phyloP scores from a whole-genome alignment of 305 asterid genomes.

The Fraxinus albicans region DNA sequence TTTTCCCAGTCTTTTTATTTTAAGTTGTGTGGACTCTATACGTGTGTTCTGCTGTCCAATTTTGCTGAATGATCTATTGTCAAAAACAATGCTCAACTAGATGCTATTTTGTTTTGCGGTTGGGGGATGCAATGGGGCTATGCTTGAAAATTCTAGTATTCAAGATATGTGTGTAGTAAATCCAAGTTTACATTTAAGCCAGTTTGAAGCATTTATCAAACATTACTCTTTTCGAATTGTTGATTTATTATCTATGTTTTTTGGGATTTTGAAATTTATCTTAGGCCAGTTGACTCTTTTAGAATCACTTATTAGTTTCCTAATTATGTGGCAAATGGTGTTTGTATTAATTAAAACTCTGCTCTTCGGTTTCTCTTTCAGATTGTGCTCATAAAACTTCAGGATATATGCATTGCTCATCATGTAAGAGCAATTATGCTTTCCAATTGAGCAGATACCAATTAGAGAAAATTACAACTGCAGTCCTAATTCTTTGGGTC shows the following conservation, averaged over 20 bases:
- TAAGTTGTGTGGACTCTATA: not conserved
- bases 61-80: not conserved
- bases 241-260: constrained; percentile 17
- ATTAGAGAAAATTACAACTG: not conserved
- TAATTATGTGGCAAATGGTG: constrained; percentile 7
- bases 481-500: not conserved
- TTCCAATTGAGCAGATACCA: constrained; percentile 5
- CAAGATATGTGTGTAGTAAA: not conserved
- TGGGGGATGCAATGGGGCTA: not conserved
- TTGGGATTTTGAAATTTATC: constrained; percentile 7
- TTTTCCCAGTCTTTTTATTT: constrained; percentile 16
- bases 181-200: constrained; percentile 14
- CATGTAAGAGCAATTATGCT: constrained; percentile 16
- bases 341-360: not conserved
- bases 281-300: constrained; percentile 11
- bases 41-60: constrained; percentile 4
- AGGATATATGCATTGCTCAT: constrained; percentile 14
- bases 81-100: not conserved
- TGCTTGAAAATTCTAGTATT: not conserved
- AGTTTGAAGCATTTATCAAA: constrained; percentile 10
- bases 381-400: constrained; percentile 9
- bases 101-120: not conserved
- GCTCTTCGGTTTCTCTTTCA: not conserved
- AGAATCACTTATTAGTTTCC: not conserved
- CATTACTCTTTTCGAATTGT: not conserved